These are phyloP conservation scores for Teratosphaeriaceae sp. DNA, from an alignment of 2,329 filamentous ascomycete genomes.

Conservation along the genomic window DNA sequence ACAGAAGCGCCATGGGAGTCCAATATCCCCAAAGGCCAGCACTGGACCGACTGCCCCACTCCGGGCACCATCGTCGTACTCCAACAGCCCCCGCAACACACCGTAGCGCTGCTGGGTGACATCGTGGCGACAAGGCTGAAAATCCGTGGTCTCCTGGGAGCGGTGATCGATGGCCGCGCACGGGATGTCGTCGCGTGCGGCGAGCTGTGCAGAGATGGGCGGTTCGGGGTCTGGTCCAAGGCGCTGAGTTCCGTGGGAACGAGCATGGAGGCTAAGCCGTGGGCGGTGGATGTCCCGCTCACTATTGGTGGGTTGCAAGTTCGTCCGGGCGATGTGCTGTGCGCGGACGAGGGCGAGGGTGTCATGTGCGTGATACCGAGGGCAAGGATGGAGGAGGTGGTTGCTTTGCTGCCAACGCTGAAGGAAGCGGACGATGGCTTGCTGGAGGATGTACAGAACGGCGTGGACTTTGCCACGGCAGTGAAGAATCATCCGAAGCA, in stretches of 20 bases:
- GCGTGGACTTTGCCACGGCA: slow-evolving; percentile 58
- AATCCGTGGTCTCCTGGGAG: slow-evolving; percentile 51
- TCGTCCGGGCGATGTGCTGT: slow-evolving; percentile 57
- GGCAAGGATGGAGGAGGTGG: slow-evolving; percentile 52
- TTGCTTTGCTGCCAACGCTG: slow-evolving; percentile 52
- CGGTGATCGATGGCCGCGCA: slow-evolving; percentile 62
- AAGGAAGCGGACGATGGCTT: slow-evolving; percentile 39
- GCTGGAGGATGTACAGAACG: slow-evolving; percentile 53
- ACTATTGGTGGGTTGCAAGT: slow-evolving; percentile 33
- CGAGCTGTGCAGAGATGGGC: slow-evolving; percentile 40
- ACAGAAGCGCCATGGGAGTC: slow-evolving; percentile 25
- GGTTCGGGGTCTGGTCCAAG: slow-evolving; percentile 47
- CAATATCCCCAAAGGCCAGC: slow-evolving; percentile 50
- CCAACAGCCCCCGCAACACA: slow-evolving; percentile 57
- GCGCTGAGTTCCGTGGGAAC: slow-evolving; percentile 54
- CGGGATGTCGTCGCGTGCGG: slow-evolving; percentile 49
- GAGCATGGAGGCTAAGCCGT: slow-evolving; percentile 50
- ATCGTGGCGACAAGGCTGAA: slow-evolving; percentile 69
- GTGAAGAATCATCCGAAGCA: slow-evolving; percentile 39
- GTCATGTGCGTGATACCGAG: slow-evolving; percentile 63
- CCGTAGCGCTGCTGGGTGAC: slow-evolving; percentile 67
- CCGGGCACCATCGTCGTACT: slow-evolving; percentile 58
- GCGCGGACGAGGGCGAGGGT: slow-evolving; percentile 59
- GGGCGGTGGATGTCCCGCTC: slow-evolving; percentile 42
- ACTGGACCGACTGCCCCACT: slow-evolving; percentile 62